Evolutionary conservation across 345 rosid species (phyloP), one percentile per base, ranked within the genome.

Genomic region (Rhizophora apiculata): DNA sequence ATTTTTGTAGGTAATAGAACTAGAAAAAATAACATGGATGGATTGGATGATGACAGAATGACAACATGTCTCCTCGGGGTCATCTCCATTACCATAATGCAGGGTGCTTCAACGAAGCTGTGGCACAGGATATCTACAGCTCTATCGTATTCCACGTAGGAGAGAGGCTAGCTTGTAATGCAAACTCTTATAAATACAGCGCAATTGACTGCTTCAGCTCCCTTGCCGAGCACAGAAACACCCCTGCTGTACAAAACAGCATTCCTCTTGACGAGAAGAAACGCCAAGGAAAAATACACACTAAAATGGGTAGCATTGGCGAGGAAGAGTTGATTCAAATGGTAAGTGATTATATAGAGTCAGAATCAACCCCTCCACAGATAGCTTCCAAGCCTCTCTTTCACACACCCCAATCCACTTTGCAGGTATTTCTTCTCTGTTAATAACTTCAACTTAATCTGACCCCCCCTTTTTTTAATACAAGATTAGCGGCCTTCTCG

Each of bases 341-440:
- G 85, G 82, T 83, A 64, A 72, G 69, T 30, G 87, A 86, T 68
- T 86, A 78, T 64, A 72, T 76, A 22, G 89, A 86, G 67, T 65
- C 80, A 0, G 63, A 68, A 24, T 71, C 85, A 62, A 32, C 13
- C 6, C 2, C 64, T 24, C 68, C 15, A 67, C 69, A 57, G 27
- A 64, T 20, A 10, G 26, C 77, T 39, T 59, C 65, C 34, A 63
- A 51, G 11, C 51, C 36, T 66, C 29, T 22, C 53, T 37, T n/a
- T 62, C 32, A 16, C 20, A 51, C 24, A 27, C 70, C 52, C 57
- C 72, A 67, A 62, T 58, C 80, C 15, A 58, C 10, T 63, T 82
- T 86, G 56, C 64, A 76, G 87, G 87, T 82, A 11, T 51, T 0
- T 8, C 24, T 16, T 63, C 27, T 22, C 48, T 31, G 9, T 2